phyloP scores from a whole-genome alignment of 495 filamentous ascomycete species.

The Sabuloglossum arenarium region DNA sequence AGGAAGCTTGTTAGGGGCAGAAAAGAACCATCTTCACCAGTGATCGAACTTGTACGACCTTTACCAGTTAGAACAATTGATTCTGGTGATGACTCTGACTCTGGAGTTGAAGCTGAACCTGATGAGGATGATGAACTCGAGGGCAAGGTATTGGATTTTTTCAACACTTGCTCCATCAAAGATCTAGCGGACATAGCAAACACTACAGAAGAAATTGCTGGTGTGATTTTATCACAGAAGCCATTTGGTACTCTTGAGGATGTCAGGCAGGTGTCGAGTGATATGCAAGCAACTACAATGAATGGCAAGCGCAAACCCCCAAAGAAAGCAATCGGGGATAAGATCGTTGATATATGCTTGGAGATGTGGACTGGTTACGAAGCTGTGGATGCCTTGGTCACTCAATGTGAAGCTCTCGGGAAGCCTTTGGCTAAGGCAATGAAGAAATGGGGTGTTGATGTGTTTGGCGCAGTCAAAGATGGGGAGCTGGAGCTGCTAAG shows the following conservation, averaged over 20 bases:
- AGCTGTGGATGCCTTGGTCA: conserved; percentile 61
- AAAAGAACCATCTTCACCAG: conserved; percentile 10
- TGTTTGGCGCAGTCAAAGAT: conserved; percentile 37
- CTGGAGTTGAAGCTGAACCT: conserved; percentile 19
- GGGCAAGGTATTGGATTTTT: conserved; percentile 45
- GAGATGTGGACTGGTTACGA: conserved; percentile 56
- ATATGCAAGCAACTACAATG: conserved; percentile 24
- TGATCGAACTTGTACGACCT: conserved; percentile 13
- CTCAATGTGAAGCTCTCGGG: conserved; percentile 46
- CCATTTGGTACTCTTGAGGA: conserved; percentile 44
- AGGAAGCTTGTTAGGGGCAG: conserved; percentile 13
- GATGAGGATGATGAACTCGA: conserved; percentile 26
- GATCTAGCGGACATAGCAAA: conserved; percentile 61
- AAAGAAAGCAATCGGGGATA: conserved; percentile 40
- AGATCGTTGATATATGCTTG: conserved; percentile 46
- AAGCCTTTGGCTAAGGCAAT: conserved; percentile 47
- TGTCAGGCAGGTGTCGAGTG: conserved; percentile 37
- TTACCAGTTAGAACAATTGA: conserved; percentile 7
- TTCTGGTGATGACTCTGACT: conserved; percentile 35
- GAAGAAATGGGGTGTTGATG: conserved; percentile 57
- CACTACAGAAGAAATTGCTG: conserved; percentile 42
- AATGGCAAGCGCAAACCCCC: conserved; percentile 26
- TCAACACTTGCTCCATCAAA: conserved; percentile 55
- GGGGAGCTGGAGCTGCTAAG: conserved; percentile 50
- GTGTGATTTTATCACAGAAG: conserved; percentile 40